Evolutionary conservation across 495 filamentous ascomycete genomes (phyloP), one percentile per base, ranked within the genome.

Genomic region (Xylaria intraflava): DNA sequence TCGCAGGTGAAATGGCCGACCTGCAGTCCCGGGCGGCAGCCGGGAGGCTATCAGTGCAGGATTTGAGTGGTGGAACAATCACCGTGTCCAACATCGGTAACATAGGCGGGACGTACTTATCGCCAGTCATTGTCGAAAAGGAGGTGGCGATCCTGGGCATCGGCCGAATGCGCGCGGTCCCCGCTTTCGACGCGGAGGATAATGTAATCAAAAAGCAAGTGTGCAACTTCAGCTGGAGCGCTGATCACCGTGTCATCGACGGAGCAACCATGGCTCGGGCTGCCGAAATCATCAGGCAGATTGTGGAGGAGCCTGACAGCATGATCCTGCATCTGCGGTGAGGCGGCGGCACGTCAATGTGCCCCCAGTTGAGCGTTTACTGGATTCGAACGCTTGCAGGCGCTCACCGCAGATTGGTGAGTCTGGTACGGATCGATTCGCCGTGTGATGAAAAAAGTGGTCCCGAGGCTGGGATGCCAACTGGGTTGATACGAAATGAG

Each of bases 21-120:
- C 79, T 99, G 19, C 84, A 88, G 57, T 64, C 68, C 2, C 80
- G 88, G 0, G 94, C 89, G 1, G 74, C 78, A 12, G 70, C 77
- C 9, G 89, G 89, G 2, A 90, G 88, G 65, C 78, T 99, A 6
- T 77, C 83, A 0, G 73, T 84, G 4, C 76, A 81, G 8, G 91
- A 99, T 69, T 70, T 97, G 46, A 80, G 70, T 44, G 91, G 91
- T 29, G 90, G 90, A 2, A 96, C 93, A 0, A 90, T 99, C 62
- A 96, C 94, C 0, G 82, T 99, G 23, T 95, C 89, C 53, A 99
- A 99, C 62, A 91, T 99, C 55, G 94, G 94, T n/a, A 94, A 82
- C 57, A 90, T 99, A 36, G 94, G 94, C 16, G 94, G 94, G 3
- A 92, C 87, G 0, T 95, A 94, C 60, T 83, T 97, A 22, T 81